These are phyloP conservation scores for Vicia villosa DNA, from an alignment of 306 rosid species.

Conservation along the genomic window DNA sequence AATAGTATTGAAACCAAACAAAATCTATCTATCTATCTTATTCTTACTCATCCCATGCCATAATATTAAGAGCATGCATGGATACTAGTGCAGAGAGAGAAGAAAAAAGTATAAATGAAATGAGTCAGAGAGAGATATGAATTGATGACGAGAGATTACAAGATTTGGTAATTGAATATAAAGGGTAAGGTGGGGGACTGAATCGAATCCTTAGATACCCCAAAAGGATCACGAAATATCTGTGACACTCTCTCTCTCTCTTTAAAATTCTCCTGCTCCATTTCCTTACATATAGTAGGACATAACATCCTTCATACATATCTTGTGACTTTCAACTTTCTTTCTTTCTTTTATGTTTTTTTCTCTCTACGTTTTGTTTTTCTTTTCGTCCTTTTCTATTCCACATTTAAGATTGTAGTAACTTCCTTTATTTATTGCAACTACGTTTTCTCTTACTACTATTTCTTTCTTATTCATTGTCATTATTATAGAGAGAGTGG, in stretches of 20 bases:
- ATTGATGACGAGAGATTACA: slow-evolving; percentile 34
- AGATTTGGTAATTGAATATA: slow-evolving; percentile 28
- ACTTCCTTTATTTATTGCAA: slow-evolving; percentile 46
- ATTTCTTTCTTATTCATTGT: neutral
- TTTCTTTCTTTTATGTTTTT: slow-evolving; percentile 14
- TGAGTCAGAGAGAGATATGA: slow-evolving; percentile 25
- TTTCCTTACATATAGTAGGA: slow-evolving; percentile 18
- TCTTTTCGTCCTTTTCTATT: slow-evolving; percentile 36
- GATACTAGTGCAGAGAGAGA: neutral
- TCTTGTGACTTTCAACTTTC: slow-evolving; percentile 52
- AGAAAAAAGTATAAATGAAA: slow-evolving; percentile 41
- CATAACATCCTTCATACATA: slow-evolving; percentile 41
- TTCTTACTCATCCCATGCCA: too few relatives aligned
- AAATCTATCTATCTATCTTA: too few relatives aligned
- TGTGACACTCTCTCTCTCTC: slow-evolving; percentile 49
- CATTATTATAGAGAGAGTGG: neutral
- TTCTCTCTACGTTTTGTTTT: slow-evolving; percentile 35
- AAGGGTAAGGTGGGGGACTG: slow-evolving; percentile 47
- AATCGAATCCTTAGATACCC: slow-evolving; percentile 75
- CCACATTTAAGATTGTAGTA: slow-evolving; percentile 35
- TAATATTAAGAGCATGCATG: too few relatives aligned
- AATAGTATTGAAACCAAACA: too few relatives aligned
- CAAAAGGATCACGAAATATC: slow-evolving; percentile 83
- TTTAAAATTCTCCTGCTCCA: slow-evolving; percentile 43
- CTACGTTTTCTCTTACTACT: too few relatives aligned